phyloP scores from a whole-genome alignment of 1,284 basidiomycete genomes.

The Ceratobasidium sp. region DNA sequence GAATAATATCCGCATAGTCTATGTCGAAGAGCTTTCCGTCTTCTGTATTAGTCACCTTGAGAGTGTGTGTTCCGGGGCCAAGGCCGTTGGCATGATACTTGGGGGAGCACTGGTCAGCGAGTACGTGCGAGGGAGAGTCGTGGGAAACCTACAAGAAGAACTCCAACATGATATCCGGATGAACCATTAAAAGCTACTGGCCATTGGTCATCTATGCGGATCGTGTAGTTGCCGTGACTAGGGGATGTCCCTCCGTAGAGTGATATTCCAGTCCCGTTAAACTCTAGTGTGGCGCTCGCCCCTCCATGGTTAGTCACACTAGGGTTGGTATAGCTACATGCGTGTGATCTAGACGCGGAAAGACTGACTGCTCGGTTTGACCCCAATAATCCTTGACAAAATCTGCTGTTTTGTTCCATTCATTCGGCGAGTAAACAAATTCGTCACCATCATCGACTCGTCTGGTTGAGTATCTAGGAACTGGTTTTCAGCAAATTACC shows the following conservation, averaged over 20 bases:
- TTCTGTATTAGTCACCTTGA: conserved; percentile 15
- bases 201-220: not conserved
- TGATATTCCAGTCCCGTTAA: conserved; percentile 21
- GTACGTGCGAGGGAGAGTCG: not conserved
- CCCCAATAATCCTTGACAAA: no score
- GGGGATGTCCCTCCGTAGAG: conserved; percentile 13
- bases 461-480: not conserved
- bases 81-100: conserved; percentile 27
- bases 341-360: no score
- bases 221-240: conserved; percentile 14
- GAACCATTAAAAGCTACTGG: conserved; percentile 27
- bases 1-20: conserved; percentile 20
- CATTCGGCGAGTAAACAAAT: not conserved
- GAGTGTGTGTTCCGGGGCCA: conserved; percentile 3
- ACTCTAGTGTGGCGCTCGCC: not conserved
- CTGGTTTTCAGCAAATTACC: not conserved
- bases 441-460: not conserved
- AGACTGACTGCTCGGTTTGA: not conserved
- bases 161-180: conserved; percentile 14
- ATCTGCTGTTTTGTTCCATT: no score
- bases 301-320: conserved; percentile 4
- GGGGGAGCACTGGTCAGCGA: not conserved
- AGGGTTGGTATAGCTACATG: not conserved
- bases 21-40: conserved; percentile 1
- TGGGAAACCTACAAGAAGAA: not conserved